A percentile compares a stretch with the other conserved stretches of the same genome.
phyloP scores from a whole-genome alignment of 1,284 basidiomycete genomes.

The Fistulina hepatica region DNA sequence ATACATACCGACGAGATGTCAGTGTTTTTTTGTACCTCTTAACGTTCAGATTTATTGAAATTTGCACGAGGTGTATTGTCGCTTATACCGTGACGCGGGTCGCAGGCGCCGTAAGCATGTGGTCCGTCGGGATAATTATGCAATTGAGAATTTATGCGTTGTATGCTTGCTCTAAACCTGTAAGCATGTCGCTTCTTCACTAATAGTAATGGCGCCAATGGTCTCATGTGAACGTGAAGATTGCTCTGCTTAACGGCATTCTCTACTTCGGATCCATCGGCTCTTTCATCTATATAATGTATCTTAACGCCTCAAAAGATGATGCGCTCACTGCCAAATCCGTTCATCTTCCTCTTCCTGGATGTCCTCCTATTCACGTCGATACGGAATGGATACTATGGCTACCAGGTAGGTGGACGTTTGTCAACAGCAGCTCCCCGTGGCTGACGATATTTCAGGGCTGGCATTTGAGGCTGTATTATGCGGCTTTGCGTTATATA shows the following conservation, averaged over 20 bases:
- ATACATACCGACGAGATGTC: neutral
- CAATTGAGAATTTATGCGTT: constrained; percentile 30
- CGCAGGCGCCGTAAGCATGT: constrained; percentile 26
- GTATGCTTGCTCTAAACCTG: constrained; percentile 27
- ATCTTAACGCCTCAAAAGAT: constrained; percentile 23
- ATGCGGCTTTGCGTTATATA: constrained; percentile 29
- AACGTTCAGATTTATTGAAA: constrained; percentile 17
- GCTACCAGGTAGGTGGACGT: constrained; percentile 23
- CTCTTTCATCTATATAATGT: constrained; percentile 28
- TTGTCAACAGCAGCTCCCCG: neutral
- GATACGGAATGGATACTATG: constrained; percentile 37
- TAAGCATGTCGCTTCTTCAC: constrained; percentile 10
- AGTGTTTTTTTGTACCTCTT: neutral
- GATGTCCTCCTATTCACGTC: constrained; percentile 33
- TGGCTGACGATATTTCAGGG: constrained; percentile 14
- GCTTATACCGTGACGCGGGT: constrained; percentile 29
- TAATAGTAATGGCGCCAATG: neutral
- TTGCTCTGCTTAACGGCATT: constrained; percentile 26
- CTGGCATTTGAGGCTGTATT: constrained; percentile 30
- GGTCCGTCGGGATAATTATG: constrained; percentile 31
- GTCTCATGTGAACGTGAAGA: constrained; percentile 17
- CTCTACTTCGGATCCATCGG: constrained; percentile 29
- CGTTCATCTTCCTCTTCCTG: constrained; percentile 28
- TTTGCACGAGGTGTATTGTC: constrained; percentile 22
- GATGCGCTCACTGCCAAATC: constrained; percentile 22